Base-by-base conservation (phyloP, 169 alveolate species). In the Plasmodium inui region DNA sequence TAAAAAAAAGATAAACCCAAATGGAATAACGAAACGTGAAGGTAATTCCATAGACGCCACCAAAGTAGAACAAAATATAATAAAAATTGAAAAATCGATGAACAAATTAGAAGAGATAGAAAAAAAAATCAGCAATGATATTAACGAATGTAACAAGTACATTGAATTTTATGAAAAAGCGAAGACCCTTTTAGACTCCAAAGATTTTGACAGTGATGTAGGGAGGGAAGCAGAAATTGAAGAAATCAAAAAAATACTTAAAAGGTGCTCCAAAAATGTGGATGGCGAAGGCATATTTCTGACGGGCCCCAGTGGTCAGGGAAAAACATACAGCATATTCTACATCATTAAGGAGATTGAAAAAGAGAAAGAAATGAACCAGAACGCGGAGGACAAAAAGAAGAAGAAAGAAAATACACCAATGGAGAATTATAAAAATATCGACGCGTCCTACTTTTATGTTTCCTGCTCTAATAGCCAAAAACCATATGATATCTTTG, bases 251-350 rank as follows among this genome's bases (percentile, higher is more conserved):
- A 86, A 74, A n/a, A 74, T 86, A 7, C 34, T 86, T 28, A 86
- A 74, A 55, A 86, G 86, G 19, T 86, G 93, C 32, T 86, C 93
- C 22, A 55, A 44, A 17, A 86, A 86, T 74, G 44, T 74, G 53
- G 70, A 53, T 10, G 78, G 93, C 8, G 93, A 86, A 46, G 93
- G 93, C 0, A 86, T 86, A 67, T 86, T 86, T 57, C 44, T 86
- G 26, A 86, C 93, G 3, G 93, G 93, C 0, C 93, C 93, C 17
- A 86, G 93, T 76, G 93, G 93, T 0, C 93, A 86, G 55, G 93
- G 93, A 34, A 86, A 86, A 76, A 86, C 93, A 28, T 86, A 86
- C 32, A 86, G 93, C 46, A 86, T 86, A 76, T 86, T 86, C 57
- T 86, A 86, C 71, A 86, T 86, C 61, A 86, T 86, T 50, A 86